phyloP scores from a whole-genome alignment of 2,329 filamentous ascomycete genomes.

The Teratosphaeria zuluensis region DNA sequence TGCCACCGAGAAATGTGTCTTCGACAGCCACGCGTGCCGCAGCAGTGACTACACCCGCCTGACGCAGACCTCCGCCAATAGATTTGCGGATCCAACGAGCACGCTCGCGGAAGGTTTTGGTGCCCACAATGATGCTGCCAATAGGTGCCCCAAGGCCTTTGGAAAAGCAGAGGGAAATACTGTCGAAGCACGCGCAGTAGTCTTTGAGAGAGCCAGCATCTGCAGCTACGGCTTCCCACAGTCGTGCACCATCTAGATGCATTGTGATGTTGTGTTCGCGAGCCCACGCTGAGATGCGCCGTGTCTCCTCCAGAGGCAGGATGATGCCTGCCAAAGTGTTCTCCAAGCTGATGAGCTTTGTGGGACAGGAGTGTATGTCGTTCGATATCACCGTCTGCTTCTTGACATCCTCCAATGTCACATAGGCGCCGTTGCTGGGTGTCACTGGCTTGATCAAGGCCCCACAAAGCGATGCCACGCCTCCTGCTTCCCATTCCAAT shows the following conservation, averaged over 20 bases:
- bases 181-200: slow-evolving; percentile 61
- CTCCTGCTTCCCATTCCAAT: slow-evolving; percentile 57
- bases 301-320: slow-evolving; percentile 63
- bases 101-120: slow-evolving; percentile 50
- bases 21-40: slow-evolving; percentile 69
- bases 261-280: slow-evolving; percentile 53
- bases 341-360: slow-evolving; percentile 70
- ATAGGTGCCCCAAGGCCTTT: slow-evolving; percentile 77
- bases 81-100: slow-evolving; percentile 70
- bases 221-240: slow-evolving; percentile 72
- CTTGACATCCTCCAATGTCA: slow-evolving; percentile 68
- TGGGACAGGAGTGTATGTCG: slow-evolving; percentile 71
- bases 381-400: slow-evolving; percentile 54
- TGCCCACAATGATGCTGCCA: slow-evolving; percentile 61
- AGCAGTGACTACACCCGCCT: slow-evolving; percentile 66
- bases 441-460: slow-evolving; percentile 59
- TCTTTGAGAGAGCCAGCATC: slow-evolving; percentile 58
- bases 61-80: slow-evolving; percentile 68
- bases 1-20: slow-evolving; percentile 64
- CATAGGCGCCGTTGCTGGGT: slow-evolving; percentile 60
- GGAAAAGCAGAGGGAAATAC: slow-evolving; percentile 66
- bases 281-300: slow-evolving; percentile 59
- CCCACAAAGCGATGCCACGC: slow-evolving; percentile 60
- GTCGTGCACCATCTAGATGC: slow-evolving; percentile 68
- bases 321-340: slow-evolving; percentile 76